phyloP scores from a whole-genome alignment of 495 filamentous ascomycete species.

The Tetracladium marchalianum region DNA sequence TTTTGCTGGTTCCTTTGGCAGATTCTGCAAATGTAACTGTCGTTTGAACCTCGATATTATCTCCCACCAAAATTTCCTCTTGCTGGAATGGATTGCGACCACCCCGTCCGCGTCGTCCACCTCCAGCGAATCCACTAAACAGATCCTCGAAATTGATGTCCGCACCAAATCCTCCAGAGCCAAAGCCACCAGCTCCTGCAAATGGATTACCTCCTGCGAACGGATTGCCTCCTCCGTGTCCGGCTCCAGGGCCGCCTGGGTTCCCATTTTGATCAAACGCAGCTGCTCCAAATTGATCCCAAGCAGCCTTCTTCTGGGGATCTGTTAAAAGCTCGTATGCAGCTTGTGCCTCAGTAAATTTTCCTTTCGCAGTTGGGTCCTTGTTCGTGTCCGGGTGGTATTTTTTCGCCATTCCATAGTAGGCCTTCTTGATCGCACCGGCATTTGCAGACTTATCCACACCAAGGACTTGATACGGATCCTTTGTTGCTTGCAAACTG shows the following conservation, averaged over 20 bases:
- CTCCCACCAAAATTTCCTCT: conserved; percentile 65
- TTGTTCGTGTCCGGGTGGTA: conserved; percentile 98
- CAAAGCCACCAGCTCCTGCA: conserved; percentile 36
- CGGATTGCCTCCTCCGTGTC: conserved; percentile 33
- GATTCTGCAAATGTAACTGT: conserved; percentile 94
- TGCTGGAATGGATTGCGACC: conserved; percentile 55
- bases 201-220: conserved; percentile 29
- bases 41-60: conserved; percentile 88
- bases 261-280: conserved; percentile 74
- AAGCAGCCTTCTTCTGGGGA: conserved; percentile 81
- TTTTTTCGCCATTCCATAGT: conserved; percentile 97
- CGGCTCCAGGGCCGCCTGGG: conserved; percentile 51
- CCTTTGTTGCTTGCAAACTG: conserved; percentile 43
- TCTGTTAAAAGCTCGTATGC: conserved; percentile 91
- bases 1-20: conserved; percentile 74
- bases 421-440: conserved; percentile 92
- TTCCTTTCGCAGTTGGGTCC: conserved; percentile 81
- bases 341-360: conserved; percentile 81
- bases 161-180: conserved; percentile 52
- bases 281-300: conserved; percentile 79
- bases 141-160: conserved; percentile 94
- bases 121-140: conserved; percentile 73
- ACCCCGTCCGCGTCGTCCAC: conserved; percentile 43
- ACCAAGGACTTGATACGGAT: conserved; percentile 84
- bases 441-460: conserved; percentile 70